These are phyloP conservation scores for Thelonectria blattea DNA, from an alignment of 2,329 filamentous ascomycete genomes.

Conservation along the genomic window DNA sequence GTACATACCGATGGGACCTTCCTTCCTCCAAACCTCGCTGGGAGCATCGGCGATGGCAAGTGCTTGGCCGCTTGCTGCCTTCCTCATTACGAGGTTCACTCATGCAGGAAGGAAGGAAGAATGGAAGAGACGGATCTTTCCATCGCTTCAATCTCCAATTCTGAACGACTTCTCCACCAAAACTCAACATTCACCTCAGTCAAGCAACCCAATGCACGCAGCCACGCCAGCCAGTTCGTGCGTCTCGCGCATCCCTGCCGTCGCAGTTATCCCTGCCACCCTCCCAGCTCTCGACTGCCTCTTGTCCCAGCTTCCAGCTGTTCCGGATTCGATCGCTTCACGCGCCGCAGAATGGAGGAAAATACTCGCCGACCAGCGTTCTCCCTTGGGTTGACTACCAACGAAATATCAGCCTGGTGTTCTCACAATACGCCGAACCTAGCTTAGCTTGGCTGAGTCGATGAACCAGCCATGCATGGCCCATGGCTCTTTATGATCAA, in stretches of 20 bases:
- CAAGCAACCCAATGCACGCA: slow-evolving; percentile 19
- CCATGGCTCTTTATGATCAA: slow-evolving; percentile 35
- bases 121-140: slow-evolving; percentile 17
- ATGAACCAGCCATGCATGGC: slow-evolving; percentile 19
- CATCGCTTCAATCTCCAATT: slow-evolving; percentile 14
- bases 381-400: slow-evolving; percentile 8
- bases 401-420: too few species aligned
- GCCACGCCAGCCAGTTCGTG: slow-evolving; percentile 37
- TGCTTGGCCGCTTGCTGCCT: slow-evolving; percentile 6
- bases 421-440: slow-evolving; percentile 9
- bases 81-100: slow-evolving; percentile 12
- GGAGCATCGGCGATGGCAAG: slow-evolving; percentile 2
- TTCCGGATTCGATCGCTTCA: slow-evolving; percentile 1
- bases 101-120: slow-evolving; percentile 16
- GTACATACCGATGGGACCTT: too few species aligned
- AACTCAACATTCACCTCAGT: slow-evolving; percentile 28
- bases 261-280: slow-evolving; percentile 33
- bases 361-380: neutral
- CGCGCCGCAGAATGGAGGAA: slow-evolving; percentile 3
- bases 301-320: slow-evolving; percentile 9
- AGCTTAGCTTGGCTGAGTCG: slow-evolving; percentile 26
- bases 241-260: slow-evolving; percentile 39
- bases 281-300: slow-evolving; percentile 32
- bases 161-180: slow-evolving; percentile 17
- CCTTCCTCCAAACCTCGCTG: too few species aligned